Evolutionary conservation across 2,329 filamentous ascomycete genomes (phyloP).

Genomic region (Aureobasidium sp.): DNA sequence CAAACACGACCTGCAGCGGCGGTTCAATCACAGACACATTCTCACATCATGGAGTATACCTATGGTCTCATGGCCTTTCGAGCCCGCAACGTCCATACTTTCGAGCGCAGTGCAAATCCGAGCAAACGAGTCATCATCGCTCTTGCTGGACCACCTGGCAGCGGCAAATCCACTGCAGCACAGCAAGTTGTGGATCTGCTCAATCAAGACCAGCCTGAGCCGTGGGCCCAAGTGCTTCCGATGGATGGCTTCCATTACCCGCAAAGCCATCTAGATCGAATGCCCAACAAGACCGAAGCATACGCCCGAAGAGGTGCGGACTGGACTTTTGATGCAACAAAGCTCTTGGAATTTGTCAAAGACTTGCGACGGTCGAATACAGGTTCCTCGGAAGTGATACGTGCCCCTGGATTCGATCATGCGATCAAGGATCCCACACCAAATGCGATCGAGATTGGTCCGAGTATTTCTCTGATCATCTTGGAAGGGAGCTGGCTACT

Average conservation of each 20-base stretch:
- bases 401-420: slow-evolving; percentile 32
- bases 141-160: slow-evolving; percentile 16
- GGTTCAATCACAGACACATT: too few relatives aligned
- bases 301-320: slow-evolving; percentile 32
- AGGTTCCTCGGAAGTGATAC: slow-evolving; percentile 11
- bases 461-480: slow-evolving; percentile 17
- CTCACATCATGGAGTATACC: background rate
- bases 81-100: background rate
- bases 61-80: background rate
- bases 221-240: background rate
- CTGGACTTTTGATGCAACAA: slow-evolving; percentile 32
- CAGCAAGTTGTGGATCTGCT: background rate
- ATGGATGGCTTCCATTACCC: slow-evolving; percentile 35
- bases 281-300: slow-evolving; percentile 30
- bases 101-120: background rate
- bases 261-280: slow-evolving; percentile 25
- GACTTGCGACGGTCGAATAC: slow-evolving; percentile 18
- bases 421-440: slow-evolving; percentile 31
- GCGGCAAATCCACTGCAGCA: slow-evolving; percentile 8
- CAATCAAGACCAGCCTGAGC: background rate
- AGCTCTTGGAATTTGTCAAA: slow-evolving; percentile 27
- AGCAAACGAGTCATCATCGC: slow-evolving; percentile 2
- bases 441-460: slow-evolving; percentile 24
- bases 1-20: too few relatives aligned
- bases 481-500: slow-evolving; percentile 26